Percentiles rank a stretch among this genome's conserved stretches.
Conservation (phyloP, 176 grass and related monocot genomes). For the Aegilops longissima region DNA sequence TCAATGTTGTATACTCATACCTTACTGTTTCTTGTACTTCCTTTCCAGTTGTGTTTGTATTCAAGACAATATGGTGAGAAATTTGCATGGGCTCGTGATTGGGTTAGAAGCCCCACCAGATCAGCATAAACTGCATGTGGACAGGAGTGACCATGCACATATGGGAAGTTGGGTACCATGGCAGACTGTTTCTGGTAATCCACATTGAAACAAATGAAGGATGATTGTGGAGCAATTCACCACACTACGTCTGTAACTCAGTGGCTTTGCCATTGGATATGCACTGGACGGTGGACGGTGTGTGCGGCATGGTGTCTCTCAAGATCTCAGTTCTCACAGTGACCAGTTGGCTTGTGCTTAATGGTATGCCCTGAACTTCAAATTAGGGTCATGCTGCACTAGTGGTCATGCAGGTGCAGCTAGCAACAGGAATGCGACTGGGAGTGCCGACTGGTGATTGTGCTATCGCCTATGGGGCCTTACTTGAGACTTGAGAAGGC, state of each 20-base stretch:
- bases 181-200: slow-evolving; percentile 14
- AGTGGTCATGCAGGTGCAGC: not conserved
- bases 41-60: slow-evolving; percentile 38
- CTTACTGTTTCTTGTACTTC: slow-evolving; percentile 24
- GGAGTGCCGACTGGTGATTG: not conserved
- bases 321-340: not conserved
- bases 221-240: slow-evolving; percentile 7
- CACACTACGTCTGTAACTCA: not conserved
- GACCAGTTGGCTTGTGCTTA: not conserved
- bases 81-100: slow-evolving; percentile 12
- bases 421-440: not conserved
- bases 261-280: not conserved
- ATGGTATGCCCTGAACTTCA: not conserved
- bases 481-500: not conserved
- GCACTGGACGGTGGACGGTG: not conserved
- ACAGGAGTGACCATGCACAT: slow-evolving; percentile 10
- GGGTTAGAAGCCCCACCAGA: not conserved
- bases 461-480: not conserved
- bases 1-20: not conserved
- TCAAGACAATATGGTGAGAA: slow-evolving; percentile 49
- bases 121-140: slow-evolving; percentile 7
- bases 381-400: not conserved
- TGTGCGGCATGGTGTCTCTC: not conserved
- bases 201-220: not conserved
- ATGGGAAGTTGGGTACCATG: not conserved